These are phyloP conservation scores for Asterophora parasitica DNA, from an alignment of 768 basidiomycete species.

Conservation along the genomic window DNA sequence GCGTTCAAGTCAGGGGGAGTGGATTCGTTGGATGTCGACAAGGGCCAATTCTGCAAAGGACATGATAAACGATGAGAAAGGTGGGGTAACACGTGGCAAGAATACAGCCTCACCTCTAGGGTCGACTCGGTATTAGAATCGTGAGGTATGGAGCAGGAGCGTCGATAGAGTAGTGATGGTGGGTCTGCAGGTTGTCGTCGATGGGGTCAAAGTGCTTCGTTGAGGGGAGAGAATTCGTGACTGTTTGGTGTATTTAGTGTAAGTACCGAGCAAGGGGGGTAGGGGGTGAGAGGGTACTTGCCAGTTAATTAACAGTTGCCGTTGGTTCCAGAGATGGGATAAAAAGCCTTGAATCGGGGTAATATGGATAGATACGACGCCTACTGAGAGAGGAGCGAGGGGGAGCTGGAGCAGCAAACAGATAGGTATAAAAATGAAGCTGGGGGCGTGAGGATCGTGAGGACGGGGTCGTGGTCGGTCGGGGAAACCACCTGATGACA, in stretches of 20 bases:
- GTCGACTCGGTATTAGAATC: conserved; percentile 37
- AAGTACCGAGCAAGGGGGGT: conserved; percentile 23
- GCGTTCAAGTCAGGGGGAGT: conserved; percentile 30
- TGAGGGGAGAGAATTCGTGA: conserved; percentile 45
- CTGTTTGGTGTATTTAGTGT: conserved; percentile 68
- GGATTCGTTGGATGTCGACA: conserved; percentile 34
- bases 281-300: conserved; percentile 22
- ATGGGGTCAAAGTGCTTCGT: conserved; percentile 37
- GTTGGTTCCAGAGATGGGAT: conserved; percentile 23
- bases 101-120: conserved; percentile 38
- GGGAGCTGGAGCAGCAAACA: conserved; percentile 13
- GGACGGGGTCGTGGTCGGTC: conserved; percentile 32
- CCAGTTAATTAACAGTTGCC: conserved; percentile 40
- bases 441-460: conserved; percentile 56
- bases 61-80: conserved; percentile 20
- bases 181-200: conserved; percentile 32
- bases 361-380: conserved; percentile 23
- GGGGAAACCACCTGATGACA: conserved; percentile 21
- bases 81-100: conserved; percentile 30
- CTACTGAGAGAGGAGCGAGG: conserved; percentile 20
- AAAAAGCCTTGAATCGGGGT: conserved; percentile 17
- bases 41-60: conserved; percentile 43
- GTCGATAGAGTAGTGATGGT: conserved; percentile 29
- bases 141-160: conserved; percentile 39
- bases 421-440: conserved; percentile 54